Base-by-base conservation (phyloP, 768 basidiomycete species). In the Mycena haematopus region DNA sequence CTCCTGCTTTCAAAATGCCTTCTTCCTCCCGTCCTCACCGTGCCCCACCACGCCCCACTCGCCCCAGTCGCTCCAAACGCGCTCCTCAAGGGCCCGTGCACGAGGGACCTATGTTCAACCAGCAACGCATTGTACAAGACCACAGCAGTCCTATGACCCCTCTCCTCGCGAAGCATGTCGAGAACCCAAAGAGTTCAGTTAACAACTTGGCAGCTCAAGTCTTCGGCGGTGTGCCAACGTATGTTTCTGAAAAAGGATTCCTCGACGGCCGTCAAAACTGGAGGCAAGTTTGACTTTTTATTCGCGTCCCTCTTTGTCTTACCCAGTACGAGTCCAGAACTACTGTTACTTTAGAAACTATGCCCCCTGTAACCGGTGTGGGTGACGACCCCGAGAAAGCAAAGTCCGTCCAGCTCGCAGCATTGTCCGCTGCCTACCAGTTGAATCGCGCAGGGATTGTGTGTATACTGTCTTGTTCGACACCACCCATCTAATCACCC, bases 341-440 rank as follows among this genome's bases (percentile, higher is more conserved):
- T 2, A 84, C 80, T 2, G 77, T 80, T 7, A 73, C 71, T 10
- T 51, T 82, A 14, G 74, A 76, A 51, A 68, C 77, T 33, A 77
- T 79, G 7, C 71, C 78, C 3, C 74, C 74, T 14, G 72, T 92
- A 35, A 68, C 82, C 57, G 92, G 85, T 9, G 73, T 88, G 3
- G 93, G 91, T 8, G 89, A 93, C 73, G 76, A 80, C 49, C 13
- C 72, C 5, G 78, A 75, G 15, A 87, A 81, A 73, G 88, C 87
- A 67, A 82, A 88, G 22, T 88, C 94, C 0, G 85, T 90, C 67
- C 82, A 83, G 71, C 78, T 95, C n/a, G 92, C 93, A 7, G 88
- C 89, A 1, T 75, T 94, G 25, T 88, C 88, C 46, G 89, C 88
- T 8, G 74, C 91, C 35, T 84, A 90, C 70, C 92, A 95, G 69